phyloP scores from a whole-genome alignment of 345 rosid species.

The Arabis hirsuta region DNA sequence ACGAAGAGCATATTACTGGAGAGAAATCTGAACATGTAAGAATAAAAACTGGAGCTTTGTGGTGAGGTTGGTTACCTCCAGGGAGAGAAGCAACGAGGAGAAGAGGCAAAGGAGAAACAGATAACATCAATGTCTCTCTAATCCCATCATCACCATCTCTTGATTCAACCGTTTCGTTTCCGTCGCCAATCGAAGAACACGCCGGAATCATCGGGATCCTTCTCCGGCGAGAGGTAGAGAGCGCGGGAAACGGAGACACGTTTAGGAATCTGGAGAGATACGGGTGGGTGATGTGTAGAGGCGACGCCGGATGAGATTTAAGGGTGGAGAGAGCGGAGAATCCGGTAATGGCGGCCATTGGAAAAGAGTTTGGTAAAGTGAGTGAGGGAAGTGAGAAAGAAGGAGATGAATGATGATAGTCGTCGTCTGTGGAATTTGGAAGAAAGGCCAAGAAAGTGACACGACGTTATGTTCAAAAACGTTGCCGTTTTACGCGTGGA shows the following conservation, averaged over 20 bases:
- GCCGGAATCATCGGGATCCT: slow-evolving; percentile 33
- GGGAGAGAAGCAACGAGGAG: slow-evolving; percentile 77
- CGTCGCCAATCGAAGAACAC: slow-evolving; percentile 7
- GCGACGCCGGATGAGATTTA: slow-evolving; percentile 28
- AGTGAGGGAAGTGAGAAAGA: slow-evolving; percentile 17
- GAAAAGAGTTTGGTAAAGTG: slow-evolving; percentile 15
- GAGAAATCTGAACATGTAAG: too few relatives aligned
- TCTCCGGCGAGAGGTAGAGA: slow-evolving; percentile 39
- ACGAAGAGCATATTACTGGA: background rate
- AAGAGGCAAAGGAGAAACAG: slow-evolving; percentile 72
- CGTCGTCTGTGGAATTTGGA: slow-evolving; percentile 19
- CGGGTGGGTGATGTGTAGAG: slow-evolving; percentile 21
- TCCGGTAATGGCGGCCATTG: slow-evolving; percentile 53
- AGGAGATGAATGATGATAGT: slow-evolving; percentile 38
- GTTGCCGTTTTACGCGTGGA: slow-evolving; percentile 46
- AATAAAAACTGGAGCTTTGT: slow-evolving; percentile 1
- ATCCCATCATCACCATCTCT: slow-evolving; percentile 34
- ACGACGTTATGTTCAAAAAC: slow-evolving; percentile 49
- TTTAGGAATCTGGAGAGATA: slow-evolving; percentile 34
- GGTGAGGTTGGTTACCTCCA: slow-evolving; percentile 60
- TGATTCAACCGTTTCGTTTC: slow-evolving; percentile 16
- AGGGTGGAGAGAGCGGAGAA: slow-evolving; percentile 41
- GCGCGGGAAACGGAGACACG: slow-evolving; percentile 29
- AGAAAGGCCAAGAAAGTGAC: slow-evolving; percentile 64
- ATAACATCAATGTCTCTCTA: slow-evolving; percentile 61